Evolutionary conservation across 345 rosid species (phyloP), one percentile per base, ranked within the genome.

Genomic region (Brassica cretica): DNA sequence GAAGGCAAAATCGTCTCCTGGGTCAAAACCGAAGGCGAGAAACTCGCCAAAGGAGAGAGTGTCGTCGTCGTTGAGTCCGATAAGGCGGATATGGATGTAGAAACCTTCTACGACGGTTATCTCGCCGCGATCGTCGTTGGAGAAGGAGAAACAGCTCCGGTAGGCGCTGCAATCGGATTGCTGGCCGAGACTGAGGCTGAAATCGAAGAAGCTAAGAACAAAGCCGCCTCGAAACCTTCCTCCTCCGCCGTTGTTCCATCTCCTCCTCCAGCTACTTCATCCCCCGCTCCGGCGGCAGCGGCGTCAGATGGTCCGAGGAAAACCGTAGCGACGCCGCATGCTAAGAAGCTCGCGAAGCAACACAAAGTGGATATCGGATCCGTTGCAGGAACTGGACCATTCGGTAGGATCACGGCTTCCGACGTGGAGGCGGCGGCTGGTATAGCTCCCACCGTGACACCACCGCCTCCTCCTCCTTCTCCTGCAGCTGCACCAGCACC

Each of bases 1-100:
- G 98, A 94, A 84, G 98, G 97, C 58, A 94, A 94, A 84, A 94
- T 94, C 84, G 98, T 92, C 35, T 94, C 97, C 6, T 94, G 98
- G 98, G 83, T 89, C 82, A 94, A 88, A 85, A 90, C 97, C 44
- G 97, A 94, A 76, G 97, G 97, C 29, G 97, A 94, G 78, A 85
- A 87, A 64, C 92, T 94, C 51, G 85, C 92, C 49, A 92, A 92
- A 66, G 98, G 97, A 27, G 98, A 94, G 68, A 94, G 97, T 79
- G 97, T 92, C 46, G 98, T 94, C 6, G 98, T 94, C 9, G 97
- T 94, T 5, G 97, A 94, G 82, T 92, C 98, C 39, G 98, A 92
- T 80, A 94, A 94, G 78, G 98, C 98, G 4, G 98, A 92, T 82
- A 92, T 94, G 98, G 98, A 94, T 65, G 97, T 94, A 4, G 97